Conservation (phyloP, 495 filamentous ascomycete genomes). For the Penicillium bovifimosum region DNA sequence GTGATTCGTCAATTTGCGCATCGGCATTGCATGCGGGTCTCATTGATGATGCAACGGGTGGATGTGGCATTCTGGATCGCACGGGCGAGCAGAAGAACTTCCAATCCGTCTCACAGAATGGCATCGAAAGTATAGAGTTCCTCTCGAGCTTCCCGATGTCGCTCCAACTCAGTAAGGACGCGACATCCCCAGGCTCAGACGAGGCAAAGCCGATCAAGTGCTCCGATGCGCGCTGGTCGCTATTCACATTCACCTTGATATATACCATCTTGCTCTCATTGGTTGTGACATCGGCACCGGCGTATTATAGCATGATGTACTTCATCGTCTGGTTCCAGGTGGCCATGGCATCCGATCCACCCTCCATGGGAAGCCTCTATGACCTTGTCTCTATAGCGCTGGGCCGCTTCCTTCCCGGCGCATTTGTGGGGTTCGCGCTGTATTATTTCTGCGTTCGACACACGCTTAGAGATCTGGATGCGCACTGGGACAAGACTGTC, state of each 20-base stretch:
- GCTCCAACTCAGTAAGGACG: constrained; percentile 49
- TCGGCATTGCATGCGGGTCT: constrained; percentile 71
- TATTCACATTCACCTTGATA: constrained; percentile 58
- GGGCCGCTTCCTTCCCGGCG: constrained; percentile 67
- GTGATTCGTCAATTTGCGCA: constrained; percentile 72
- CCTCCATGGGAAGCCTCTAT: constrained; percentile 41
- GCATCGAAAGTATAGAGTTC: constrained; percentile 61
- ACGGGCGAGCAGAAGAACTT: constrained; percentile 56
- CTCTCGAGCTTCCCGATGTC: constrained; percentile 65
- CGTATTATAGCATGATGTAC: constrained; percentile 63
- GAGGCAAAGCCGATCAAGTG: constrained; percentile 35
- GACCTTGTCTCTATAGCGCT: constrained; percentile 58
- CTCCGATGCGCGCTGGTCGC: constrained; percentile 60
- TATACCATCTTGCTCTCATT: constrained; percentile 62
- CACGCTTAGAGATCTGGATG: constrained; percentile 50
- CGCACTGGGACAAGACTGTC: constrained; percentile 67
- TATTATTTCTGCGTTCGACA: constrained; percentile 54
- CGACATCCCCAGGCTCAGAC: constrained; percentile 12
- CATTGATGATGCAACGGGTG: constrained; percentile 56
- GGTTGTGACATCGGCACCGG: constrained; percentile 54
- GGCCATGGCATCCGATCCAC: constrained; percentile 67
- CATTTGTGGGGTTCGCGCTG: constrained; percentile 63
- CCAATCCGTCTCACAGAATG: constrained; percentile 45
- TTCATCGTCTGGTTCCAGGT: constrained; percentile 69
- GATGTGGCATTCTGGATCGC: constrained; percentile 65